phyloP scores from a whole-genome alignment of 768 basidiomycete species.

The Boletus pseudopeckii region DNA sequence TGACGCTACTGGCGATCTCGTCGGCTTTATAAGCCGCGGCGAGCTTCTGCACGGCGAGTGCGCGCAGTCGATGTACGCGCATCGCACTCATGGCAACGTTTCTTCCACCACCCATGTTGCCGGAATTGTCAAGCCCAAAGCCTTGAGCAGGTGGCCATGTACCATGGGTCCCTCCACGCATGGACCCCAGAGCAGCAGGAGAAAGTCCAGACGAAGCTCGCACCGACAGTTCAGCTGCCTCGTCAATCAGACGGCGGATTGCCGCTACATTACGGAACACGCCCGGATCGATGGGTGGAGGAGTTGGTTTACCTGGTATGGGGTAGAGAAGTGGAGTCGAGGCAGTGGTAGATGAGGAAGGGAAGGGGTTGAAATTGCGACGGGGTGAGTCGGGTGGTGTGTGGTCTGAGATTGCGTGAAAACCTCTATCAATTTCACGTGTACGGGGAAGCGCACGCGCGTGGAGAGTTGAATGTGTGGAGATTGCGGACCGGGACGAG shows the following conservation, averaged over 20 bases:
- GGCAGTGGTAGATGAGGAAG: constrained; percentile 29
- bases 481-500: constrained; percentile 21
- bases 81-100: constrained; percentile 82
- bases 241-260: constrained; percentile 82
- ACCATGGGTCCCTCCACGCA: constrained; percentile 44
- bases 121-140: constrained; percentile 59
- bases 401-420: constrained; percentile 32
- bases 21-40: constrained; percentile 84
- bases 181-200: constrained; percentile 66
- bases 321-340: constrained; percentile 48
- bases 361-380: constrained; percentile 34
- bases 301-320: constrained; percentile 63
- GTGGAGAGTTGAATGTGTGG: neutral
- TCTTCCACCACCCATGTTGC: constrained; percentile 55
- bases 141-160: constrained; percentile 65
- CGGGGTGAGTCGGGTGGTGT: constrained; percentile 48
- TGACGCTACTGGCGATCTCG: constrained; percentile 89
- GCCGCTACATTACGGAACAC: constrained; percentile 74
- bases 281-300: constrained; percentile 87
- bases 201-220: constrained; percentile 84
- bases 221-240: constrained; percentile 84
- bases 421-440: constrained; percentile 43
- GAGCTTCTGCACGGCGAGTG: constrained; percentile 81
- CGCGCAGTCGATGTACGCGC: constrained; percentile 76
- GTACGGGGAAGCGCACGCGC: constrained; percentile 24